phyloP scores from a whole-genome alignment of 2,329 filamentous ascomycete species.

The Colletotrichum viniferum region DNA sequence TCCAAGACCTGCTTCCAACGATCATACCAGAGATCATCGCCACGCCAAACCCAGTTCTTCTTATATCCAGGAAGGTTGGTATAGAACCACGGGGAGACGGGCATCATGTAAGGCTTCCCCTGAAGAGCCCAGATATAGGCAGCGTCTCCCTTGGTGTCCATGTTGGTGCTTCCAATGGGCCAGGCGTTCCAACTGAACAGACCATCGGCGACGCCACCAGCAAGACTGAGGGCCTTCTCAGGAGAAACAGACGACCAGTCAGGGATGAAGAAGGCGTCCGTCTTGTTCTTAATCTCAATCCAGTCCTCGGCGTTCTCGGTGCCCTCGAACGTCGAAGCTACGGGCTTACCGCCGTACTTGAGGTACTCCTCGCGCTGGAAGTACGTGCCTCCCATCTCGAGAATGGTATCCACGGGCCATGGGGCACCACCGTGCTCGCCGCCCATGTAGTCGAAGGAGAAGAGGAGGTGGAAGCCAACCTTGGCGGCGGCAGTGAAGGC shows the following conservation, averaged over 20 bases:
- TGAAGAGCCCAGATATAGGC: constrained; percentile 20
- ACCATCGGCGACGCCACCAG: constrained; percentile 32
- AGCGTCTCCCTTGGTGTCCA: constrained; percentile 23
- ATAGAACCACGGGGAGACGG: constrained; percentile 64
- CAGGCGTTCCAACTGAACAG: constrained; percentile 42
- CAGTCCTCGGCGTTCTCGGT: constrained; percentile 44
- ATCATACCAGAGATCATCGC: constrained; percentile 65
- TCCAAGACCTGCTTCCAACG: constrained; percentile 60
- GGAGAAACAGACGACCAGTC: constrained; percentile 45
- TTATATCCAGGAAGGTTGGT: constrained; percentile 59
- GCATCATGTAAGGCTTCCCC: constrained; percentile 50
- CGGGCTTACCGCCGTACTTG: constrained; percentile 31
- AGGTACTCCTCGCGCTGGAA: constrained; percentile 15
- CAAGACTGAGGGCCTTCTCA: constrained; percentile 18
- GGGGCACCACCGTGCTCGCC: constrained; percentile 21
- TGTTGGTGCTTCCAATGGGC: constrained; percentile 31
- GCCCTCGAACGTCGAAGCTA: constrained; percentile 51
- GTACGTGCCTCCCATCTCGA: constrained; percentile 11
- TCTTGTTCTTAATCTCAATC: constrained; percentile 42
- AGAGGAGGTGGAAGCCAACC: constrained; percentile 32
- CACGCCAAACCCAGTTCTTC: constrained; percentile 68
- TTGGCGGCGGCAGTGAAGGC: constrained; percentile 22
- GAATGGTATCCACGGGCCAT: constrained; percentile 18
- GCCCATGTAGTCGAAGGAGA: constrained; percentile 35
- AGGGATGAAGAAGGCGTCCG: constrained; percentile 47